Percentiles rank a stretch among this genome's conserved stretches.
Evolutionary conservation across 176 grass and related monocot species (phyloP).

Genomic region (Carex kokanica): DNA sequence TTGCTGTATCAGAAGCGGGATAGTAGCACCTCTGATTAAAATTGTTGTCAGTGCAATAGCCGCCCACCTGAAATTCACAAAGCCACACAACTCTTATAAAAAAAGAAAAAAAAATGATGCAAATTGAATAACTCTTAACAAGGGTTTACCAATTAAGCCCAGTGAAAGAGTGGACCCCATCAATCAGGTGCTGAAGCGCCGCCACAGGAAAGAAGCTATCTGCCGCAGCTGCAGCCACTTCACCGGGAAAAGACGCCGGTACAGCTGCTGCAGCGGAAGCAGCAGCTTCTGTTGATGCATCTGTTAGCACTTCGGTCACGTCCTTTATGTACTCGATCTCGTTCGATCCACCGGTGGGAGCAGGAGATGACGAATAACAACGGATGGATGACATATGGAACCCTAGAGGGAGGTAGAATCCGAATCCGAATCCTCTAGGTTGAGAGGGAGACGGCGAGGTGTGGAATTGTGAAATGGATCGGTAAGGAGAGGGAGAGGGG

Average conservation of each 20-base stretch:
- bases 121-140: not conserved
- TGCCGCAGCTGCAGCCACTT: conserved; percentile 78
- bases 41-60: conserved; percentile 75
- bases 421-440: not conserved
- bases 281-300: conserved; percentile 22
- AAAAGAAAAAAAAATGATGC: conserved; percentile 5
- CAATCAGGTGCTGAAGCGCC: conserved; percentile 81
- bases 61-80: conserved; percentile 64
- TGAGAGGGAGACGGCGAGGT: conserved; percentile 28
- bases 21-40: conserved; percentile 55
- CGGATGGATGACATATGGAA: conserved; percentile 38
- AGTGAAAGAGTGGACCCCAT: conserved; percentile 57
- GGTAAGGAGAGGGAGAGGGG: conserved; percentile 1
- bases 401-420: conserved; percentile 24
- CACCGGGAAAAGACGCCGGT: conserved; percentile 69
- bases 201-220: conserved; percentile 65
- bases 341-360: conserved; percentile 7
- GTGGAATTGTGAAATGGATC: conserved; percentile 15
- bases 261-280: conserved; percentile 23
- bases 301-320: conserved; percentile 35
- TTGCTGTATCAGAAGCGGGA: conserved; percentile 71
- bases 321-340: conserved; percentile 37
- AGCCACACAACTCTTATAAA: conserved; percentile 1
- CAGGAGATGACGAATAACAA: conserved; percentile 13
- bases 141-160: conserved; percentile 71